Conservation (phyloP, 352 stramenopile genomes). For the Pythium plurisporium region DNA sequence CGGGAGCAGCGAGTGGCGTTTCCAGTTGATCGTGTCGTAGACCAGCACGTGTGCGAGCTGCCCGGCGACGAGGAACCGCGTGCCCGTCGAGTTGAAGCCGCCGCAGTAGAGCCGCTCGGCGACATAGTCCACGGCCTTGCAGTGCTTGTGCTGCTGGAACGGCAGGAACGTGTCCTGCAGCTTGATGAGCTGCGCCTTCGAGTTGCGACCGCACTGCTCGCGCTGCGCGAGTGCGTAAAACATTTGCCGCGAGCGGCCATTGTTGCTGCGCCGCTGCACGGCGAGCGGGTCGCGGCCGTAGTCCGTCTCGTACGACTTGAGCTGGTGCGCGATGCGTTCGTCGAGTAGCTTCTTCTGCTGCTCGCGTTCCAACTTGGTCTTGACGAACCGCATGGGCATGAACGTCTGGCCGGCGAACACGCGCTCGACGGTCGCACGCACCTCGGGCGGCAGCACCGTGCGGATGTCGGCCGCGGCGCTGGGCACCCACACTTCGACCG, state of each 20-base stretch:
- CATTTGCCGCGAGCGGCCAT: slow-evolving; percentile 29
- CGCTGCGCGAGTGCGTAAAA: slow-evolving; percentile 62
- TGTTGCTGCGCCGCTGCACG: slow-evolving; percentile 27
- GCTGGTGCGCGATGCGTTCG: slow-evolving; percentile 66
- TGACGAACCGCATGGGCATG: slow-evolving; percentile 53
- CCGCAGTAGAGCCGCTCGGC: slow-evolving; percentile 75
- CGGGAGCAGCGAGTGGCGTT: slow-evolving; percentile 38
- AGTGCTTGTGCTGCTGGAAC: slow-evolving; percentile 78
- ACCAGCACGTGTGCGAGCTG: slow-evolving; percentile 64
- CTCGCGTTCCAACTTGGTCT: slow-evolving; percentile 49
- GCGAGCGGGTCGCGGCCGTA: slow-evolving; percentile 11
- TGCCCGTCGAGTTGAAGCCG: slow-evolving; percentile 67
- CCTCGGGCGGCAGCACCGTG: slow-evolving; percentile 40
- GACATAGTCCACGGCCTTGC: slow-evolving; percentile 61
- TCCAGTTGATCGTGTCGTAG: slow-evolving; percentile 74
- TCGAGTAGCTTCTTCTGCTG: slow-evolving; percentile 42
- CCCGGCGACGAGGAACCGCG: slow-evolving; percentile 63
- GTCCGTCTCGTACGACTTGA: slow-evolving; percentile 46
- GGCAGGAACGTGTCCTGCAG: slow-evolving; percentile 80
- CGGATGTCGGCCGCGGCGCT: slow-evolving; percentile 11
- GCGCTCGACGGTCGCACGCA: slow-evolving; percentile 51
- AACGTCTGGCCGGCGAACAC: slow-evolving; percentile 66
- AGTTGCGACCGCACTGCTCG: slow-evolving; percentile 59
- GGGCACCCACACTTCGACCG: slow-evolving; percentile 20
- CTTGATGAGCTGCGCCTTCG: slow-evolving; percentile 57